Evolutionary conservation across 2,329 filamentous ascomycete genomes (phyloP), one percentile per base, ranked within the genome.

Genomic region (Stagonosporopsis tanaceti): DNA sequence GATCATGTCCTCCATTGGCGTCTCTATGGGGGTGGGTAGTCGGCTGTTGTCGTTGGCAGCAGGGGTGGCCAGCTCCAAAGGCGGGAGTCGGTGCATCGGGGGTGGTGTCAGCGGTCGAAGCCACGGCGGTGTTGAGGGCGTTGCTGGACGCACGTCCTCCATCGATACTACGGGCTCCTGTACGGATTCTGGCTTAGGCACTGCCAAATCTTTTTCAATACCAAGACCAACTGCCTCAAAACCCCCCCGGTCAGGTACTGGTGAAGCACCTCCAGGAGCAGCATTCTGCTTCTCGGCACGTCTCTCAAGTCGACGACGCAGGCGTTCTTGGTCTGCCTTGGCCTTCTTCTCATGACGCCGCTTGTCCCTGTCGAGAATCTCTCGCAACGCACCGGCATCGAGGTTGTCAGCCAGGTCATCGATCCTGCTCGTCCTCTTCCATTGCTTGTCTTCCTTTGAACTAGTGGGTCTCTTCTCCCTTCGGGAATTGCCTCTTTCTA

Each of bases 341-440:
- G 84, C 85, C 77, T 91, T 93, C 72, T 87, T 87, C 64, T 97
- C 91, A 63, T 85, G 87, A 55, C 95, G 85, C 68, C 93, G 86
- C 64, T 89, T 84, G 70, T 99, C 95, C 58, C 95, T 84, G 68
- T 99, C 95, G 85, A 99, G 89, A 28, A 98, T 82, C 72, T 96
- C 91, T 57, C 94, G 86, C 37, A 99, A 76, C 66, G 92, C 93
- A 50, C 89, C 87, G 3, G 95, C 90, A 76, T 92, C 92, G 52
- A 99, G 82, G 57, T 91, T 89, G 71, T 98, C 91, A 22, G 93
- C 95, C 41, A 98, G 74, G 41, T 86, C 84, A 57, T 88, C 85
- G 42, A 90, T 84, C 32, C 82, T 81, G 78, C 76, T 90, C 79
- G 78, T 91, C 78, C 72, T 84, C 62, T 83, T 87, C 42, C 61